Evolutionary conservation across 2,329 filamentous ascomycete genomes (phyloP).

Genomic region (Penicillium sp.): DNA sequence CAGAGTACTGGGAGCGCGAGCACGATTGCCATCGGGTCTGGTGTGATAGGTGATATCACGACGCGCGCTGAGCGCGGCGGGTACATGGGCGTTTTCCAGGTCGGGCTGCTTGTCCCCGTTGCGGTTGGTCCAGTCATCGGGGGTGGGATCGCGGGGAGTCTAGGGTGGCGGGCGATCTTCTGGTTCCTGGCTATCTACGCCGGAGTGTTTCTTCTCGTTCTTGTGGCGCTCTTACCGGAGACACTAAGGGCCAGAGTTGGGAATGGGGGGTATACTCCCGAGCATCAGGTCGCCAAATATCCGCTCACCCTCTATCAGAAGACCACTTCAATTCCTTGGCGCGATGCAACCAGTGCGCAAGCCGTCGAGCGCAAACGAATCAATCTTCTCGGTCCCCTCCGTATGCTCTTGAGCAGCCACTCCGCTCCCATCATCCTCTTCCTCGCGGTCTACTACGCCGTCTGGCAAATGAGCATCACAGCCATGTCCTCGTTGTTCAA

Average conservation of each 20-base stretch:
- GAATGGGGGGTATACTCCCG: constrained; percentile 32
- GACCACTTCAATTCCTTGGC: constrained; percentile 9
- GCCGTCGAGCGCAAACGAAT: constrained; percentile 40
- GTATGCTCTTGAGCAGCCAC: constrained; percentile 53
- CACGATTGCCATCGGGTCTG: constrained; percentile 49
- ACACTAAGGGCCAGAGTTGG: constrained; percentile 44
- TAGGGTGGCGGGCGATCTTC: constrained; percentile 52
- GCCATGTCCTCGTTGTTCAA: constrained; percentile 58
- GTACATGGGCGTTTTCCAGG: constrained; percentile 49
- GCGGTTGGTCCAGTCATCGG: constrained; percentile 51
- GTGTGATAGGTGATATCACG: constrained; percentile 50
- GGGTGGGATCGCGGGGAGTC: constrained; percentile 40
- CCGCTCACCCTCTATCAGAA: constrained; percentile 15
- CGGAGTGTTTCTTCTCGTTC: constrained; percentile 37
- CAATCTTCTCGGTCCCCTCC: constrained; percentile 52
- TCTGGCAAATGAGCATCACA: constrained; percentile 62
- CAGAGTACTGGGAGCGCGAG: constrained; percentile 51
- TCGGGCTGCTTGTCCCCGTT: constrained; percentile 41
- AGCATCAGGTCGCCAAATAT: constrained; percentile 2
- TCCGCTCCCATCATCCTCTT: constrained; percentile 54
- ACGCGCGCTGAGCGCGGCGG: constrained; percentile 47
- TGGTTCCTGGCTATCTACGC: constrained; percentile 50
- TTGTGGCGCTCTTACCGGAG: constrained; percentile 45
- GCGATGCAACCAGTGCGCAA: neutral
- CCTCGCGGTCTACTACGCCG: constrained; percentile 57